phyloP scores from a whole-genome alignment of 352 stramenopile genomes.

The Phytophthora tentaculata region DNA sequence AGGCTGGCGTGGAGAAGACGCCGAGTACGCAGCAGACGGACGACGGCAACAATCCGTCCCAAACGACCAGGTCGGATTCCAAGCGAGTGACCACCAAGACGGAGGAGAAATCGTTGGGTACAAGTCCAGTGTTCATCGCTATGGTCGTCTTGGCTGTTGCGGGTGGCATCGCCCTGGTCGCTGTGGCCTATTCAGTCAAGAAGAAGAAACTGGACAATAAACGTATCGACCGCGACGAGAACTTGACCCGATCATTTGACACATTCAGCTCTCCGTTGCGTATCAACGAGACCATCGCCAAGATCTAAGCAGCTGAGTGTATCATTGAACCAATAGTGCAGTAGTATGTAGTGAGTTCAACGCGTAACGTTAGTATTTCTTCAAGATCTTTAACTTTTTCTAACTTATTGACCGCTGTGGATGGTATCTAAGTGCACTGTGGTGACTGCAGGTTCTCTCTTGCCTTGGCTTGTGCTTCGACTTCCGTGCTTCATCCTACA shows the following conservation, averaged over 20 bases:
- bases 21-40: slow-evolving; percentile 17
- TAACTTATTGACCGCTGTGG: not conserved
- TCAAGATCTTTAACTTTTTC: too few relatives aligned
- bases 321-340: not conserved
- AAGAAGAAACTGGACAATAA: slow-evolving; percentile 44
- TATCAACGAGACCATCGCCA: slow-evolving; percentile 39
- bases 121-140: slow-evolving; percentile 36
- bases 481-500: slow-evolving; percentile 23
- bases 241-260: slow-evolving; percentile 35
- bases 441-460: slow-evolving; percentile 2
- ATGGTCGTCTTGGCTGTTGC: slow-evolving; percentile 32
- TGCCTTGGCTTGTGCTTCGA: slow-evolving; percentile 7
- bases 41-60: slow-evolving; percentile 14
- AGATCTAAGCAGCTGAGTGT: slow-evolving; percentile 32
- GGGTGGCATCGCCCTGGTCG: slow-evolving; percentile 27
- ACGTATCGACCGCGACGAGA: slow-evolving; percentile 28
- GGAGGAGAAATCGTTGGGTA: not conserved
- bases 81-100: slow-evolving; percentile 37
- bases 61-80: slow-evolving; percentile 22
- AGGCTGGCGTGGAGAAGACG: slow-evolving; percentile 32
- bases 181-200: slow-evolving; percentile 29
- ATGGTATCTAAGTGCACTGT: slow-evolving; percentile 7
- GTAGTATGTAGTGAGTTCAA: too few relatives aligned
- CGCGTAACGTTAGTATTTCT: too few relatives aligned
- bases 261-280: slow-evolving; percentile 34